Evolutionary conservation across 495 filamentous ascomycete genomes (phyloP).

Genomic region (Hypoxylon crocopeplum): DNA sequence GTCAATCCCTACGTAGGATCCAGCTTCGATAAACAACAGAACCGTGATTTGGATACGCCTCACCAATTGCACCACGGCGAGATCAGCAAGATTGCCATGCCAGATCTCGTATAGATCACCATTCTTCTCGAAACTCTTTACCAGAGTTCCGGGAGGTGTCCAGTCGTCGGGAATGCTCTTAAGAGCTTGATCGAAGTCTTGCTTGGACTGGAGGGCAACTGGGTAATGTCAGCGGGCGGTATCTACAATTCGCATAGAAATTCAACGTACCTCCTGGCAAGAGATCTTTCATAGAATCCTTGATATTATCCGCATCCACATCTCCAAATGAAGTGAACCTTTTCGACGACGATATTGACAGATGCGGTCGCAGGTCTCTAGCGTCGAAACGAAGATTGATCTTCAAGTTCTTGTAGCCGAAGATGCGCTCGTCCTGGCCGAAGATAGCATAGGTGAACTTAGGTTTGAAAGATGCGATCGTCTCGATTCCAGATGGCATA

Average conservation of each 20-base stretch:
- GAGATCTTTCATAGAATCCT: conserved; percentile 68
- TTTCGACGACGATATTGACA: conserved; percentile 73
- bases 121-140: conserved; percentile 46
- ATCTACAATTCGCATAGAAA: not conserved
- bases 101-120: conserved; percentile 59
- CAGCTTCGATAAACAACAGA: conserved; percentile 92
- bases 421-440: conserved; percentile 87
- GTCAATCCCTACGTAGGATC: conserved; percentile 71
- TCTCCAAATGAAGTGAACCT: conserved; percentile 78
- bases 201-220: conserved; percentile 68
- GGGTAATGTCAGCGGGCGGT: conserved; percentile 26
- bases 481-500: conserved; percentile 59
- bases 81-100: conserved; percentile 57
- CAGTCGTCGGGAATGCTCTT: conserved; percentile 63
- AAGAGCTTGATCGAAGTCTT: conserved; percentile 65
- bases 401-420: conserved; percentile 82
- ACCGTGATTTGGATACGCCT: conserved; percentile 82
- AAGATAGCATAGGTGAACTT: conserved; percentile 92
- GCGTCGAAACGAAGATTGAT: conserved; percentile 81
- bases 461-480: conserved; percentile 75
- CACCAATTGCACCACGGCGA: conserved; percentile 67
- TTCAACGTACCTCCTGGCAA: conserved; percentile 66
- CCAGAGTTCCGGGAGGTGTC: conserved; percentile 60
- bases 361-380: conserved; percentile 77
- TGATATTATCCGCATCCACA: conserved; percentile 70